Evolutionary conservation across 1,139 yeast species (phyloP).

Genomic region (Saccharomyces hybrid): DNA sequence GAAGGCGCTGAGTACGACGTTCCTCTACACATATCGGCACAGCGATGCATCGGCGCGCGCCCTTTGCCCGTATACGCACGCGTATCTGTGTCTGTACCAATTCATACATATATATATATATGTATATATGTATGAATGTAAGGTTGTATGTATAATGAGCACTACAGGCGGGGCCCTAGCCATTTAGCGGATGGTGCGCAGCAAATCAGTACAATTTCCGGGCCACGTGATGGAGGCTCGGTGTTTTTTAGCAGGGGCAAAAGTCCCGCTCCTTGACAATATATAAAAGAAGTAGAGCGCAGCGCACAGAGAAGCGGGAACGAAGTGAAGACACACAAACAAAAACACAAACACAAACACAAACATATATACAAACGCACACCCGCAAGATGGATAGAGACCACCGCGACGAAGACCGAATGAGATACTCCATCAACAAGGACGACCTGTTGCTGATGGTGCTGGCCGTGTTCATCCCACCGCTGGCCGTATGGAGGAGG

Average conservation of each 20-base stretch:
- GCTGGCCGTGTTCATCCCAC: constrained; percentile 23
- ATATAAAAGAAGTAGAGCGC: not conserved
- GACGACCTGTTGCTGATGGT: constrained; percentile 20
- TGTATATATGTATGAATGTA: not conserved
- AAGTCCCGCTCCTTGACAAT: not conserved
- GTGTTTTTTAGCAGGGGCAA: not conserved
- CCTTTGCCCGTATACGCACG: not conserved
- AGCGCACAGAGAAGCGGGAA: not conserved
- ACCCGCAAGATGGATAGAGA: not conserved
- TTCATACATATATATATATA: not conserved
- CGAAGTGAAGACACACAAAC: not conserved
- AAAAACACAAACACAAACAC: not conserved
- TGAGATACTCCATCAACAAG: constrained; percentile 17
- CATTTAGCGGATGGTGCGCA: not conserved
- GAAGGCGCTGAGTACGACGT: not conserved
- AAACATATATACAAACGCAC: not conserved
- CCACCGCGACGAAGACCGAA: not conserved
- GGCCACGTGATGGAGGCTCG: not conserved
- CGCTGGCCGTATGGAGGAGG: constrained; percentile 21
- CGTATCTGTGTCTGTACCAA: not conserved
- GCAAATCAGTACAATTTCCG: not conserved
- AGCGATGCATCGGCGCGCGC: not conserved
- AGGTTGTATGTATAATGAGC: no score
- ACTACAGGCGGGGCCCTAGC: no score
- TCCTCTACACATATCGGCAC: not conserved